Evolutionary conservation across 2,329 filamentous ascomycete genomes (phyloP), one percentile per base, ranked within the genome.

Genomic region (Fusarium beomiforme): DNA sequence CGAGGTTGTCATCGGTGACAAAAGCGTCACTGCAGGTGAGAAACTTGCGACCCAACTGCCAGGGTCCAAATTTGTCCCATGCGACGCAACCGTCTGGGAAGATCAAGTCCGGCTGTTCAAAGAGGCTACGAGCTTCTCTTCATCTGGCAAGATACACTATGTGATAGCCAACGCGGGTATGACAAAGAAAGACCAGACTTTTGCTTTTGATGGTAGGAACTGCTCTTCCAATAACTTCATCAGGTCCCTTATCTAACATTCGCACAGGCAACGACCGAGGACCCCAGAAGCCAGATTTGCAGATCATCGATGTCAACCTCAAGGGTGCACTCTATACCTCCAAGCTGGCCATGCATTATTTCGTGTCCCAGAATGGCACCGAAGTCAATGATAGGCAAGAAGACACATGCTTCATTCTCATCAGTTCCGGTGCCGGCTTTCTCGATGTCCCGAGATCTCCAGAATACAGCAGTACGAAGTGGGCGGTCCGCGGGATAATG

Each of bases 391-490:
- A 41, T 0, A 11, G 13, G 0, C 41, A 64, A 41, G 46, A 37
- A 7, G 61, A 63, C 3, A 42, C 58, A 5, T 64, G 61, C 7
- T 43, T 64, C 6, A 36, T 64, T 5, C 26, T 64, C 0, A 10
- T 63, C 11, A 63, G 61, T 5, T 56, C 61, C 2, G 61, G 61
- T 0, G 58, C 58, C 1, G 58, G 58, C 0, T 64, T 64, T 0
- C 29, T 64, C 13, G 58, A 64, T 0, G 47, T 63, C 4, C 61
- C 61, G 0, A 63, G 61, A 12, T 26, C 19, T 4, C 61, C 41
- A 5, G 61, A 64, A n/a, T 64, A 64, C 6, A 63, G 61, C 8
- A 64, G 61, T 6, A 64, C 47, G 1, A 64, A 63, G 6, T 64
- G 61, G 61, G 61, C 58, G 6, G 47, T 63, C 5, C 61, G 47